These are phyloP conservation scores for Zarea fungicola DNA, from an alignment of 2,329 filamentous ascomycete species.

Conservation along the genomic window DNA sequence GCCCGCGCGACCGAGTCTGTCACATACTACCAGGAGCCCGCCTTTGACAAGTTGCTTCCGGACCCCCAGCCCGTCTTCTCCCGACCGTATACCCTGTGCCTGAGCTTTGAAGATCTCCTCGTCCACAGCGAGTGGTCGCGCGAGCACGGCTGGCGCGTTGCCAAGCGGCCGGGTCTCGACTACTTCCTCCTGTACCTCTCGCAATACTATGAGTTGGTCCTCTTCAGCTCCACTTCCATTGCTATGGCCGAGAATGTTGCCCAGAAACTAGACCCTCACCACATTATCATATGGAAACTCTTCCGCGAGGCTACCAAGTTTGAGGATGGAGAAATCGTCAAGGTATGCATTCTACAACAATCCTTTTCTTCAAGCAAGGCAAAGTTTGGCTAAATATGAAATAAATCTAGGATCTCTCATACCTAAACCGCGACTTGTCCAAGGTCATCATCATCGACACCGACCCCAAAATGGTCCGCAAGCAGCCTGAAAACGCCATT, in stretches of 20 bases:
- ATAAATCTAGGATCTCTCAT: slow-evolving; percentile 74
- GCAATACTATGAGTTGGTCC: slow-evolving; percentile 95
- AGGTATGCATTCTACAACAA: slow-evolving; percentile 49
- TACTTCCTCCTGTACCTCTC: slow-evolving; percentile 96
- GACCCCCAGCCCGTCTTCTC: slow-evolving; percentile 73
- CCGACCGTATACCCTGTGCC: slow-evolving; percentile 85
- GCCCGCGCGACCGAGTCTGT: slow-evolving; percentile 71
- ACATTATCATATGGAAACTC: slow-evolving; percentile 90
- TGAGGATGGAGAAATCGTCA: slow-evolving; percentile 92
- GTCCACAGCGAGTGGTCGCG: slow-evolving; percentile 93
- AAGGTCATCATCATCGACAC: slow-evolving; percentile 96
- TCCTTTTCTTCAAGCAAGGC: too few relatives aligned
- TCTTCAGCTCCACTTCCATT: slow-evolving; percentile 87
- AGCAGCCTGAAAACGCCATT: slow-evolving; percentile 96
- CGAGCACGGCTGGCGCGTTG: slow-evolving; percentile 90
- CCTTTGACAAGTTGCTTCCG: slow-evolving; percentile 88
- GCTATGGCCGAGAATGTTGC: slow-evolving; percentile 82
- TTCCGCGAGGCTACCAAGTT: slow-evolving; percentile 97
- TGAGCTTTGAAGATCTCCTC: slow-evolving; percentile 89
- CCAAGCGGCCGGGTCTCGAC: slow-evolving; percentile 90
- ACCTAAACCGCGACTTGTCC: slow-evolving; percentile 90
- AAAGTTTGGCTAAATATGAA: too few relatives aligned
- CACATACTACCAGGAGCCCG: slow-evolving; percentile 92
- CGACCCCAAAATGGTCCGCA: slow-evolving; percentile 71
- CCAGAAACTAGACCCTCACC: slow-evolving; percentile 90